A percentile compares a stretch with the other conserved stretches of the same genome.
Evolutionary conservation across 345 rosid species (phyloP).

Genomic region (Linum usitatissimum): DNA sequence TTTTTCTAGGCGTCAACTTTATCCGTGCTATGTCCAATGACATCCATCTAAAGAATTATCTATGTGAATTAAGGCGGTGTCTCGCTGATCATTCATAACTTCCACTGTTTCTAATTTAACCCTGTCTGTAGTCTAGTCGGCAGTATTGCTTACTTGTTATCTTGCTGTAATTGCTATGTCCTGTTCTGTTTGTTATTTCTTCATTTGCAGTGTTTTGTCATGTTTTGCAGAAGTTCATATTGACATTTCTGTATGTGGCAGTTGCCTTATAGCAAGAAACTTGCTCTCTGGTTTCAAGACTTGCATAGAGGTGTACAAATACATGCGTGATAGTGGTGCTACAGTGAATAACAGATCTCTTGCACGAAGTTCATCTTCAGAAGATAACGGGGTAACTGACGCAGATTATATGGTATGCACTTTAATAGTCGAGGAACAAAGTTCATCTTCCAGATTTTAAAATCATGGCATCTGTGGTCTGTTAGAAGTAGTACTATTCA

Average conservation of each 20-base stretch:
- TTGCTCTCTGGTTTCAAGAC: slow-evolving; percentile 92
- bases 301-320: slow-evolving; percentile 73
- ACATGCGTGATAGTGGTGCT: slow-evolving; percentile 71
- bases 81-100: too few relatives aligned
- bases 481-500: too few relatives aligned
- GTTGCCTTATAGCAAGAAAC: slow-evolving; percentile 97
- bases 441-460: too few relatives aligned
- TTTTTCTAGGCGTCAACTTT: neutral
- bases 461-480: too few relatives aligned
- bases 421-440: neutral
- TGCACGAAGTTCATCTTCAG: slow-evolving; percentile 43
- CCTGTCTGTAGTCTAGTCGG: too few relatives aligned
- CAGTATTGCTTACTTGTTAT: too few relatives aligned
- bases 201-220: slow-evolving; percentile 7
- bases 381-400: slow-evolving; percentile 54
- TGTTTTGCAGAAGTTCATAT: neutral
- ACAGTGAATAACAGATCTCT: slow-evolving; percentile 45
- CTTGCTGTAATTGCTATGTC: neutral
- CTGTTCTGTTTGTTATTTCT: slow-evolving; percentile 1
- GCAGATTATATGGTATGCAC: slow-evolving; percentile 43
- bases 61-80: too few relatives aligned
- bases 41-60: neutral
- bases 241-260: slow-evolving; percentile 25
- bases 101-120: too few relatives aligned
- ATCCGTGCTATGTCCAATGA: neutral